phyloP scores from a whole-genome alignment of 2,329 filamentous ascomycete genomes.

The Scleromitrula shiraiana region DNA sequence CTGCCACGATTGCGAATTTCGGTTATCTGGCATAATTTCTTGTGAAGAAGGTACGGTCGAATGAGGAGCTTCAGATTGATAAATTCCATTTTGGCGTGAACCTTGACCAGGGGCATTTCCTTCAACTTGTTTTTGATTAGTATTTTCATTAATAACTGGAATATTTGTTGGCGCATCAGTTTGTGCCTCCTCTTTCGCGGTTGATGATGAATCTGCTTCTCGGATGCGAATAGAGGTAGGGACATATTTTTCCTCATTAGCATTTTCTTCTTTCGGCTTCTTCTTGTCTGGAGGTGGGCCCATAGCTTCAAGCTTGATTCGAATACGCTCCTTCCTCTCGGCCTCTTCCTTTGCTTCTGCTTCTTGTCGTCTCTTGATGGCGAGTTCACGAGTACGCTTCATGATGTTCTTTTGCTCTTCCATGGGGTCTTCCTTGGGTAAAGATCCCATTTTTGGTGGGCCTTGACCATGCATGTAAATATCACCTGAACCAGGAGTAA shows the following conservation, averaged over 20 bases:
- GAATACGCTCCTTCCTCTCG: slow-evolving; percentile 62
- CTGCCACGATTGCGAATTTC: slow-evolving; percentile 27
- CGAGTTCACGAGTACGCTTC: slow-evolving; percentile 61
- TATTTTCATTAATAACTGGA: slow-evolving; percentile 10
- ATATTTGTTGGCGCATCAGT: slow-evolving; percentile 11
- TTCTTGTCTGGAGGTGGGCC: slow-evolving; percentile 56
- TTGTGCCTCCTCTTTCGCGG: slow-evolving; percentile 13
- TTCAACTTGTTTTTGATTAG: slow-evolving; percentile 5
- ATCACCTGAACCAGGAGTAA: slow-evolving; percentile 31
- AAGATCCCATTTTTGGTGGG: slow-evolving; percentile 23
- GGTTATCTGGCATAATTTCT: slow-evolving; percentile 17
- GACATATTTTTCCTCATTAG: slow-evolving; percentile 38
- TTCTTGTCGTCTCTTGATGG: slow-evolving; percentile 58
- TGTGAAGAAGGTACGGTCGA: slow-evolving; percentile 22
- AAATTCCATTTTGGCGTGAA: slow-evolving; percentile 18
- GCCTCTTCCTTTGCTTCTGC: slow-evolving; percentile 66
- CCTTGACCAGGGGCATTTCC: slow-evolving; percentile 10
- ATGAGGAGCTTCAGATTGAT: slow-evolving; percentile 30
- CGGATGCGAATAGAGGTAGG: slow-evolving; percentile 28
- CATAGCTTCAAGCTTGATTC: slow-evolving; percentile 63
- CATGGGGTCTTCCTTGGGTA: slow-evolving; percentile 44
- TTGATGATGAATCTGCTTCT: slow-evolving; percentile 12
- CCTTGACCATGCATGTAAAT: slow-evolving; percentile 15
- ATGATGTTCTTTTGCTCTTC: slow-evolving; percentile 64
- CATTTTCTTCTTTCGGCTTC: slow-evolving; percentile 44